These are phyloP conservation scores for Capillidium rhysosporum DNA, from an alignment of 371 early-diverging fungal species.

Conservation along the genomic window DNA sequence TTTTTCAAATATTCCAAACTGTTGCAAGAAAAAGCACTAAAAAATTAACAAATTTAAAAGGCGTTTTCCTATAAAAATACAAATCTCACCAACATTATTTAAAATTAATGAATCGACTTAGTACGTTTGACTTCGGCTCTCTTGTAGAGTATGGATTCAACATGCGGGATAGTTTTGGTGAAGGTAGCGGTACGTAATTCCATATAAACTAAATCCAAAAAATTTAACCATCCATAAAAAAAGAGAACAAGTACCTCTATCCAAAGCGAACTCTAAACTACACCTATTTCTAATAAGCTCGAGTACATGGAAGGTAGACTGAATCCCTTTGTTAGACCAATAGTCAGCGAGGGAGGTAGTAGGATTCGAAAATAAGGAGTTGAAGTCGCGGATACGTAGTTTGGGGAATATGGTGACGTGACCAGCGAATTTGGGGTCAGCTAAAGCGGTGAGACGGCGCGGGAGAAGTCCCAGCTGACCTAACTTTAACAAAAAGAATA, in stretches of 20 bases:
- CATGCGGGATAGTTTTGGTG: background rate
- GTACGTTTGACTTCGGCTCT: conserved; percentile 3
- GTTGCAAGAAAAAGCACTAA: too few relatives aligned
- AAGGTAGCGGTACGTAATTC: background rate
- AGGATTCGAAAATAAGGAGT: conserved; percentile 53
- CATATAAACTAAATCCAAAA: background rate
- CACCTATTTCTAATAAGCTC: conserved; percentile 48
- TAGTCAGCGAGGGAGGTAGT: conserved; percentile 41
- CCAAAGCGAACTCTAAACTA: conserved; percentile 52
- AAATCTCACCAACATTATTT: too few relatives aligned
- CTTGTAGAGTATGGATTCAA: background rate
- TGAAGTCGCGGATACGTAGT: conserved; percentile 34
- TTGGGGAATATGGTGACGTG: conserved; percentile 41
- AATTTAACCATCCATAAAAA: background rate
- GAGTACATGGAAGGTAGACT: conserved; percentile 64
- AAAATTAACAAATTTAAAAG: too few relatives aligned
- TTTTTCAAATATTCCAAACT: too few relatives aligned
- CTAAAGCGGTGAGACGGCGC: conserved; percentile 24
- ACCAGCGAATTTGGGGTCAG: conserved; percentile 40
- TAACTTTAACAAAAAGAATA: conserved; percentile 14
- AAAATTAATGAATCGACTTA: conserved; percentile 5
- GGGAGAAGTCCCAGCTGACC: conserved; percentile 36
- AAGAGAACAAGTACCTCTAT: conserved; percentile 13
- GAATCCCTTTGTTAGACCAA: conserved; percentile 65
- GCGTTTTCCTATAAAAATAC: too few relatives aligned